Conservation (phyloP, 1,139 yeast species). For the Geotrichum aggregatum region DNA sequence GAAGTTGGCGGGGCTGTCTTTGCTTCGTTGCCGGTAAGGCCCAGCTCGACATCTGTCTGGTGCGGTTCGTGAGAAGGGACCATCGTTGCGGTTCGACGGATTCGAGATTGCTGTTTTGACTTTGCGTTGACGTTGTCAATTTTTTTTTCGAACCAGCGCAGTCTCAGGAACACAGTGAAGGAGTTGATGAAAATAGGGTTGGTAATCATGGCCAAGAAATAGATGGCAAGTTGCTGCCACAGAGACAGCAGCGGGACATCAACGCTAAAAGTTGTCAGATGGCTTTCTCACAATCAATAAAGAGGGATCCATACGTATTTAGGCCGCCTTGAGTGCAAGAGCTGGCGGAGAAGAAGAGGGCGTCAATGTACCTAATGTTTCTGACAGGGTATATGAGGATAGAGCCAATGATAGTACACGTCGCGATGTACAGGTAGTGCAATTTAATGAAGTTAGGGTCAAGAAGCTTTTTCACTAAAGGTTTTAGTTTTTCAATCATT, state of each 20-base stretch:
- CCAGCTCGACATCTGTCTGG: background rate
- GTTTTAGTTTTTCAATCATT: background rate
- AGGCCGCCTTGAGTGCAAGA: slow-evolving; percentile 90
- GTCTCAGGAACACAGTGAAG: slow-evolving; percentile 17
- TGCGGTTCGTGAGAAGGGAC: background rate
- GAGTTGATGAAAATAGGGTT: slow-evolving; percentile 92
- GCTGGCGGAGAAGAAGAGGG: slow-evolving; percentile 69
- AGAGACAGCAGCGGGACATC: slow-evolving; percentile 57
- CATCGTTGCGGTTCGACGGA: slow-evolving; percentile 9
- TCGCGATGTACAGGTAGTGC: slow-evolving; percentile 16
- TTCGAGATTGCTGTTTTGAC: slow-evolving; percentile 62
- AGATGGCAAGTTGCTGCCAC: slow-evolving; percentile 64
- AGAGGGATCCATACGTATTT: slow-evolving; percentile 38
- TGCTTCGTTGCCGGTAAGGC: background rate
- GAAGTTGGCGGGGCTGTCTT: background rate
- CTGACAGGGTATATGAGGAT: slow-evolving; percentile 69
- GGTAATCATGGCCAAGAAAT: slow-evolving; percentile 51
- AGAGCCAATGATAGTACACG: slow-evolving; percentile 52
- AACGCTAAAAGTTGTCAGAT: slow-evolving; percentile 31
- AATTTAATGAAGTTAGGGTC: slow-evolving; percentile 10
- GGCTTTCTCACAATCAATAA: background rate
- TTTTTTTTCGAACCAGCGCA: slow-evolving; percentile 62
- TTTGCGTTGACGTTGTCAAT: slow-evolving; percentile 75
- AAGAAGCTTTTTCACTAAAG: background rate
- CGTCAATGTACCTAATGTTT: slow-evolving; percentile 68